Percentiles rank a stretch among this genome's conserved stretches.
Conservation (phyloP, 371 early-diverging fungal species). For the Mortierella sp. region DNA sequence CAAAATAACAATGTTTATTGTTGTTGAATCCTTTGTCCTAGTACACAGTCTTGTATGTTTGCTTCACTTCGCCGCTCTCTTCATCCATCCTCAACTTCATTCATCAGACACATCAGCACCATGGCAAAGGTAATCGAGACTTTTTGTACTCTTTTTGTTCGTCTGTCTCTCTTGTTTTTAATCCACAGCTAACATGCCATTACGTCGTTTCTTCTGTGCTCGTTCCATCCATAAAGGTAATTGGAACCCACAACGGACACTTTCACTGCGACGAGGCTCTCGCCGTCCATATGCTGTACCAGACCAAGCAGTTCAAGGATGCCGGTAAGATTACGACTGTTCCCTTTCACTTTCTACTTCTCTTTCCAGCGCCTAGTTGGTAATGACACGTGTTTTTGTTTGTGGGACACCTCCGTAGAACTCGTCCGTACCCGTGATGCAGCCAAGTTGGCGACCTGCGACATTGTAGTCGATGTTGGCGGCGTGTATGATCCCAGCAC, state of each 20-base stretch:
- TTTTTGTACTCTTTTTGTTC: neutral
- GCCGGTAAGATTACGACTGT: slow-evolving; percentile 56
- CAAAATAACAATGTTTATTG: no score
- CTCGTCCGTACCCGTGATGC: slow-evolving; percentile 93
- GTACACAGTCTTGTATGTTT: slow-evolving; percentile 3
- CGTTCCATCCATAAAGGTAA: slow-evolving; percentile 55
- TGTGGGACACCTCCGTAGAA: no score
- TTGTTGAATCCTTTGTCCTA: no score
- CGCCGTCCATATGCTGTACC: slow-evolving; percentile 89
- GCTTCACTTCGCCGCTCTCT: neutral
- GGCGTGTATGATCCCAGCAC: slow-evolving; percentile 89
- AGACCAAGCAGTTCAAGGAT: slow-evolving; percentile 74
- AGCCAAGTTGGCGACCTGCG: slow-evolving; percentile 79
- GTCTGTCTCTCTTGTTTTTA: neutral
- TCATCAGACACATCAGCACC: neutral
- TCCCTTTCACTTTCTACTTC: neutral
- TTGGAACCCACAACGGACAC: slow-evolving; percentile 91
- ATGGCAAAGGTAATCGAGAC: slow-evolving; percentile 23
- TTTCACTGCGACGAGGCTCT: slow-evolving; percentile 98
- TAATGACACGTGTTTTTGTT: neutral
- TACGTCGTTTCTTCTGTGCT: neutral
- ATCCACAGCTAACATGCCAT: neutral
- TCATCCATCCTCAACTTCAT: neutral
- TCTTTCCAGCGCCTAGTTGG: neutral
- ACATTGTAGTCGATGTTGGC: slow-evolving; percentile 98